phyloP scores from a whole-genome alignment of 805 yeast species.

The Kodamaea kaohsiungensis region DNA sequence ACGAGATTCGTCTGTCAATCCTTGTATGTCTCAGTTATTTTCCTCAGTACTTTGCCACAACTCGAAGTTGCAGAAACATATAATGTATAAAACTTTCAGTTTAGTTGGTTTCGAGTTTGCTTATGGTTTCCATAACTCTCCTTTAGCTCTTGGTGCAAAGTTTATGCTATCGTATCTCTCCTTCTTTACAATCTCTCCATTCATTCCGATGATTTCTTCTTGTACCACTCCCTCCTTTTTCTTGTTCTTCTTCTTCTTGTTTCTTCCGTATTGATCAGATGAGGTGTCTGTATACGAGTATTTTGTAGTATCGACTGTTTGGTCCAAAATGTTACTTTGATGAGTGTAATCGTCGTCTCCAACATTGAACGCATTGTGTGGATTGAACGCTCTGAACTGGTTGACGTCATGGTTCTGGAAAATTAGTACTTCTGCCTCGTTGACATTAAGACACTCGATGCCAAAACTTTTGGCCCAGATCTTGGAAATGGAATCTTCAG shows the following conservation, averaged over 20 bases:
- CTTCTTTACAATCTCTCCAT: conserved; percentile 35
- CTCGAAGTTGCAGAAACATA: neutral
- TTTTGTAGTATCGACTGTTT: conserved; percentile 34
- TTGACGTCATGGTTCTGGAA: conserved; percentile 40
- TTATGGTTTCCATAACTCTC: conserved; percentile 59
- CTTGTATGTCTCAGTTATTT: neutral
- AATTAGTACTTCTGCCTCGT: conserved; percentile 49
- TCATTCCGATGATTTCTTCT: conserved; percentile 12
- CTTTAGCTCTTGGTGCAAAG: conserved; percentile 63
- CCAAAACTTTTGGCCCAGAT: conserved; percentile 57
- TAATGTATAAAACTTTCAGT: neutral
- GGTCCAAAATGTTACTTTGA: conserved; percentile 27
- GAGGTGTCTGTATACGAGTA: conserved; percentile 18
- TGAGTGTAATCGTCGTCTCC: conserved; percentile 25
- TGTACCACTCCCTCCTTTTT: conserved; percentile 14
- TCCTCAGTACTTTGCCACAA: neutral
- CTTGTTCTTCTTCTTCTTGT: conserved; percentile 4
- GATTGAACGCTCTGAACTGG: conserved; percentile 23
- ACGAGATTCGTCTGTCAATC: neutral
- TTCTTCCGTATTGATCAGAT: neutral
- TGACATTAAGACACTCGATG: conserved; percentile 52
- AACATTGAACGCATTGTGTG: conserved; percentile 26
- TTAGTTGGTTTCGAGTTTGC: neutral
- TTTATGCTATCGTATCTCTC: conserved; percentile 49
- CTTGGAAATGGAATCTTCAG: conserved; percentile 58